Conservation (phyloP, 1,284 basidiomycete genomes). For the Mycena sp. region DNA sequence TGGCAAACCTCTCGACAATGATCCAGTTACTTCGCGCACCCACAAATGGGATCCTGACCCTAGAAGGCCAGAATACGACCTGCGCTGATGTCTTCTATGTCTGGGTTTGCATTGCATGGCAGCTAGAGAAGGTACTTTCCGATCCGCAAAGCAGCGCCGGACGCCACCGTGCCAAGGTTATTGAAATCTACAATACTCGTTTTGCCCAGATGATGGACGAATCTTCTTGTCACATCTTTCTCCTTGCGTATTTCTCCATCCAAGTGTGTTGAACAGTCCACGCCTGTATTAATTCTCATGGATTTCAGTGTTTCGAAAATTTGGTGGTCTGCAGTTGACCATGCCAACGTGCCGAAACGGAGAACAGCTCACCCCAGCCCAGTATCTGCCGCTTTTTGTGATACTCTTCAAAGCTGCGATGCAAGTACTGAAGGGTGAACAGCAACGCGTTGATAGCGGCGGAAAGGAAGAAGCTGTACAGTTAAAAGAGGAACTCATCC, state of each 20-base stretch:
- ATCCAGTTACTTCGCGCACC: conserved; percentile 28
- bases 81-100: conserved; percentile 40
- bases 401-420: conserved; percentile 23
- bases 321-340: conserved; percentile 32
- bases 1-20: conserved; percentile 27
- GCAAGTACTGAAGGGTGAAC: conserved; percentile 23
- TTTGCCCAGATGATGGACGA: conserved; percentile 41
- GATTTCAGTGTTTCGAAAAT: conserved; percentile 24
- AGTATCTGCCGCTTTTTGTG: conserved; percentile 24
- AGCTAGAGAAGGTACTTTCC: conserved; percentile 31
- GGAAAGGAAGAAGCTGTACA: conserved; percentile 10
- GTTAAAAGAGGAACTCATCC: conserved; percentile 25
- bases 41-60: conserved; percentile 35
- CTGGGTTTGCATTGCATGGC: conserved; percentile 38
- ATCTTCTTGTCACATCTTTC: conserved; percentile 36
- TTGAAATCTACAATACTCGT: conserved; percentile 33
- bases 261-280: conserved; percentile 22
- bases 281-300: neutral
- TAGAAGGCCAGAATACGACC: conserved; percentile 38
- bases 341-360: conserved; percentile 29
- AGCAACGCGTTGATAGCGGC: neutral
- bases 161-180: conserved; percentile 10
- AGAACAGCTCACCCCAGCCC: neutral
- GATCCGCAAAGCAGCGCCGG: conserved; percentile 4
- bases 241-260: conserved; percentile 39